Base-by-base conservation (phyloP, 495 filamentous ascomycete species). In the Penicillium cinerascens region DNA sequence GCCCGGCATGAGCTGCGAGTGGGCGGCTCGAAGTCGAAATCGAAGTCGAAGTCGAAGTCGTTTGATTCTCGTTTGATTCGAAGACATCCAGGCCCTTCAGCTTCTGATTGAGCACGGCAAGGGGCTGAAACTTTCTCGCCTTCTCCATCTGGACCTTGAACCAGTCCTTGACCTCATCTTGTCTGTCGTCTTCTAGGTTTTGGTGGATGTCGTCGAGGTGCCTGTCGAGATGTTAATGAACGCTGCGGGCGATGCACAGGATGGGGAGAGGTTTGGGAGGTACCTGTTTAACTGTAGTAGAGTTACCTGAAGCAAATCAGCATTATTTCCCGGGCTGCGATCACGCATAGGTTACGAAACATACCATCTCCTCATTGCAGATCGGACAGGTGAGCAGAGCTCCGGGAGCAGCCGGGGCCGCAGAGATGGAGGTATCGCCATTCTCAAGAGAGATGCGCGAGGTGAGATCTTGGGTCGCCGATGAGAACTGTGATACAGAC, bases 161-260 rank as follows among this genome's bases (percentile, higher is more conserved):
- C 93, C 93, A 98, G 47, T 88, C 92, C 73, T 95, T 95, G 54
- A 97, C 92, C 71, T 98, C 91, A 69, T 96, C 92, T 63, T 97
- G 95, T 60, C 89, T 88, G 46, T 88, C 81, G 51, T 90, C 89
- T 68, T 95, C 91, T n/a, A 97, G 79, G 56, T 97, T 90, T 55
- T 91, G 87, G 71, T 98, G 93, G 36, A 81, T 77, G 61, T 97
- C 95, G 71, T 98, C 93, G 57, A 98, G 86, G 69, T 98, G 93
- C 64, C 88, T 88, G 49, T 16, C 18, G 40, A 18, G 35, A 18
- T 11, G 55, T 64, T 55, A 64, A 59, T 45, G 35, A 48, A 71
- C 52, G 71, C 62, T 35, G 22, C 33, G 27, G 20, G 26, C 1
- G 45, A 16, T 22, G 13, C 37, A 22, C 22, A 16, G 37, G 22